Conservation (phyloP, 2,329 filamentous ascomycete genomes). For the Venturia nashicola region DNA sequence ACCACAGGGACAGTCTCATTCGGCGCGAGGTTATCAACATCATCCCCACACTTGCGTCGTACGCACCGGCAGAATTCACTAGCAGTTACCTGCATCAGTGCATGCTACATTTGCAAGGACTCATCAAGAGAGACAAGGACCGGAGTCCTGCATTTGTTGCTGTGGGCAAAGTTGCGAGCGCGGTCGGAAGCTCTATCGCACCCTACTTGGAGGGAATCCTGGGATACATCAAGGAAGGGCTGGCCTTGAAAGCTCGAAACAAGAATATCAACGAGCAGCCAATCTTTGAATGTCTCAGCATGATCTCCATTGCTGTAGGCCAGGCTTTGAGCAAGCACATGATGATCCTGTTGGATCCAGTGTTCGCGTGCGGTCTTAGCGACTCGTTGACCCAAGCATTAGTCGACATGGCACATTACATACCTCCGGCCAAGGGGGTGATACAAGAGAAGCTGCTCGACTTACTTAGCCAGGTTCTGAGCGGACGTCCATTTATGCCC, state of each 20-base stretch:
- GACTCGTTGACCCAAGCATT: conserved; percentile 89
- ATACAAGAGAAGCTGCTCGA: conserved; percentile 92
- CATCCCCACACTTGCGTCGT: conserved; percentile 85
- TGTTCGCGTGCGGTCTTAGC: conserved; percentile 91
- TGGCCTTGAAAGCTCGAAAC: conserved; percentile 59
- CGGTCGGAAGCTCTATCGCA: conserved; percentile 87
- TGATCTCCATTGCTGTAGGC: conserved; percentile 86
- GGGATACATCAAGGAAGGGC: conserved; percentile 82
- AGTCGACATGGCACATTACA: conserved; percentile 98
- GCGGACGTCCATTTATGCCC: conserved; percentile 82
- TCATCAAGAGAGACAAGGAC: conserved; percentile 81
- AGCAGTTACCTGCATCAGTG: conserved; percentile 82
- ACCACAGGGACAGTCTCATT: conserved; percentile 80
- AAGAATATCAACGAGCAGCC: conserved; percentile 53
- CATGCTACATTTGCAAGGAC: conserved; percentile 89
- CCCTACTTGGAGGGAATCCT: conserved; percentile 92
- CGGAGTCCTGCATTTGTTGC: conserved; percentile 89
- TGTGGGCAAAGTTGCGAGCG: conserved; percentile 92
- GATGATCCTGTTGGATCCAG: conserved; percentile 86
- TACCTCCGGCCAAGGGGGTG: conserved; percentile 80
- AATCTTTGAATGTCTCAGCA: conserved; percentile 96
- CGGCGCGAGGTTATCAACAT: conserved; percentile 80
- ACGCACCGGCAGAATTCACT: conserved; percentile 83
- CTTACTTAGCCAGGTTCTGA: conserved; percentile 87
- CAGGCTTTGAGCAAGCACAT: conserved; percentile 98